These are phyloP conservation scores for Amyloporia xantha DNA, from an alignment of 768 basidiomycete species.

Conservation along the genomic window DNA sequence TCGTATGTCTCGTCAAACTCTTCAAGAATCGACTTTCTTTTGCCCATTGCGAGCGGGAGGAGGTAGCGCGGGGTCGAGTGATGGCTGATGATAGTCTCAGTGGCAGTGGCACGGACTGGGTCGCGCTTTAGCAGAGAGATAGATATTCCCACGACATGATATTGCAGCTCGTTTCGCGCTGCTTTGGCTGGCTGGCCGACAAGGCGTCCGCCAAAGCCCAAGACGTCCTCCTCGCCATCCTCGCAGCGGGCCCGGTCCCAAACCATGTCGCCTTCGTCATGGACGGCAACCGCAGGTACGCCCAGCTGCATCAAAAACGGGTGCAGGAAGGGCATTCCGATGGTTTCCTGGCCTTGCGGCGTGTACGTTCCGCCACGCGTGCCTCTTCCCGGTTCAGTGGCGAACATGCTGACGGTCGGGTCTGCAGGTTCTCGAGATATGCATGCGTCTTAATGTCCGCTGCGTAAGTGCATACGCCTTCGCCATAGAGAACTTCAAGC, in stretches of 20 bases:
- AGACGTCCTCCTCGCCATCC: slow-evolving; percentile 52
- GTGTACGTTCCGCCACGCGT: slow-evolving; percentile 43
- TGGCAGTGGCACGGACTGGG: not conserved
- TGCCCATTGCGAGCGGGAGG: slow-evolving; percentile 8
- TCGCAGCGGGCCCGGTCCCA: slow-evolving; percentile 82
- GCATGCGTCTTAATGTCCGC: slow-evolving; percentile 67
- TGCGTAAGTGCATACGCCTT: slow-evolving; percentile 98
- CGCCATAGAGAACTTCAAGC: slow-evolving; percentile 94
- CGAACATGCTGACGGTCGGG: not conserved
- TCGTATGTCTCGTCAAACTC: slow-evolving; percentile 8
- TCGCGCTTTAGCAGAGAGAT: not conserved
- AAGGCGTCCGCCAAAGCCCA: slow-evolving; percentile 22
- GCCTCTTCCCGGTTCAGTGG: too few relatives aligned
- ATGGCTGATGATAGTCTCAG: not conserved
- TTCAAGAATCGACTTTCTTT: slow-evolving; percentile 14
- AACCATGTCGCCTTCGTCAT: slow-evolving; percentile 91
- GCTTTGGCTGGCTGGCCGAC: slow-evolving; percentile 16
- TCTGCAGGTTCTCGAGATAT: slow-evolving; percentile 74
- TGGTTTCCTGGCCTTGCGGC: slow-evolving; percentile 73
- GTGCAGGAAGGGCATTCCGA: slow-evolving; percentile 76
- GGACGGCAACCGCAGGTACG: slow-evolving; percentile 95
- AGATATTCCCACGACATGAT: slow-evolving; percentile 17
- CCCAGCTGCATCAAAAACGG: slow-evolving; percentile 57
- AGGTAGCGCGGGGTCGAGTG: not conserved
- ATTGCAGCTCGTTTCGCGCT: slow-evolving; percentile 23